These are phyloP conservation scores for Atkinsonella texensis DNA, from an alignment of 2,329 filamentous ascomycete species.

Conservation along the genomic window DNA sequence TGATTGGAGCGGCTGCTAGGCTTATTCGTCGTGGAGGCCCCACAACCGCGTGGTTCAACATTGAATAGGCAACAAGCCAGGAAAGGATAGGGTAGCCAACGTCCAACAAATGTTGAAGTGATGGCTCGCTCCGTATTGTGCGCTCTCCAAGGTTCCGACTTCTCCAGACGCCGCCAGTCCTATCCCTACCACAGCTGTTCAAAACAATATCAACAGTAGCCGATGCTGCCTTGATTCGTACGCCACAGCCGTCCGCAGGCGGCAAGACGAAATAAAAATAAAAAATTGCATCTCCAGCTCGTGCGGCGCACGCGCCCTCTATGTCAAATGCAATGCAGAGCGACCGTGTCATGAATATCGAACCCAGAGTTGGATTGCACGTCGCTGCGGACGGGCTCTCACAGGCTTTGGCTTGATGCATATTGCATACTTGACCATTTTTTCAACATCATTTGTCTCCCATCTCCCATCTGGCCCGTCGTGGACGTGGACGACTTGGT, in stretches of 20 bases:
- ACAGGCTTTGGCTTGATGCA: slow-evolving; percentile 6
- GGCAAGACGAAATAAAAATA: slow-evolving; percentile 1
- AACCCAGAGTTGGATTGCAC: slow-evolving; percentile 1
- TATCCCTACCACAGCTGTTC: too few species aligned
- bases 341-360: slow-evolving; percentile 2
- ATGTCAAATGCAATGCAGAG: slow-evolving; percentile 4
- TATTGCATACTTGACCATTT: slow-evolving; percentile 13
- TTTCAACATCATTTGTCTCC: slow-evolving; percentile 11
- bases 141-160: too few species aligned
- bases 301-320: slow-evolving; percentile 4
- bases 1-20: too few species aligned
- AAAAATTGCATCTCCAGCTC: slow-evolving; percentile 5
- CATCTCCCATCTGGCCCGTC: slow-evolving; percentile 16
- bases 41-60: too few species aligned
- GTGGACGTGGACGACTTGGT: slow-evolving; percentile 12
- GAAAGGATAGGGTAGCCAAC: too few species aligned
- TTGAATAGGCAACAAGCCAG: too few species aligned
- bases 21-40: too few species aligned
- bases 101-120: too few species aligned
- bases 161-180: too few species aligned
- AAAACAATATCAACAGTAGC: too few species aligned
- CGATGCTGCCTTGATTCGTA: too few species aligned
- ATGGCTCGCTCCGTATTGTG: too few species aligned
- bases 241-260: background rate
- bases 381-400: background rate